Percentiles rank a stretch among this genome's conserved stretches.
These are phyloP conservation scores for Iberis pinnata DNA, from an alignment of 345 rosid species.

Conservation along the genomic window DNA sequence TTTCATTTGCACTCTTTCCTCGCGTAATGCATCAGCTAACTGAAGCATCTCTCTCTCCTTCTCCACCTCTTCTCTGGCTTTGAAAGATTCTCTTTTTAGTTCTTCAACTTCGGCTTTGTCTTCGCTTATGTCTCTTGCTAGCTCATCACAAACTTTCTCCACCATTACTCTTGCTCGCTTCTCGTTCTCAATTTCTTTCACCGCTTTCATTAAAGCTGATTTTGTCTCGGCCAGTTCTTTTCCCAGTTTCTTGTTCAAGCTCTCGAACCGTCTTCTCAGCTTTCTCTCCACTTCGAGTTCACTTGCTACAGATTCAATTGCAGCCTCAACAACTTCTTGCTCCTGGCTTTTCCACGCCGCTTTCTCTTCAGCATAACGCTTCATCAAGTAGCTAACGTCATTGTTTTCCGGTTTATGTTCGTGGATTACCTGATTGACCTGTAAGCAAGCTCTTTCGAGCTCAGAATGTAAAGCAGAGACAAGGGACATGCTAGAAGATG, in stretches of 20 bases:
- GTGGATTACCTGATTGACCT: constrained; percentile 76
- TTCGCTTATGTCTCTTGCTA: constrained; percentile 56
- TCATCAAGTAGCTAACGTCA: constrained; percentile 73
- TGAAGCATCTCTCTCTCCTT: constrained; percentile 81
- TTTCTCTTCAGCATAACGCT: constrained; percentile 89
- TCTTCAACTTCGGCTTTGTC: constrained; percentile 65
- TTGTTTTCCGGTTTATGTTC: constrained; percentile 70
- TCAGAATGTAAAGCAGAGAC: constrained; percentile 94
- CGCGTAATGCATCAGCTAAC: constrained; percentile 58
- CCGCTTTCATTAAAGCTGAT: constrained; percentile 52
- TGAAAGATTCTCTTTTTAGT: constrained; percentile 53
- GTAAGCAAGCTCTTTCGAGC: constrained; percentile 89
- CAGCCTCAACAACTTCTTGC: constrained; percentile 81
- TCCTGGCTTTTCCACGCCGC: constrained; percentile 87
- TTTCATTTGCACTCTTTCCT: constrained; percentile 72
- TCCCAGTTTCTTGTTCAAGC: constrained; percentile 93
- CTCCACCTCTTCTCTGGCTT: constrained; percentile 62
- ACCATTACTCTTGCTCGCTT: constrained; percentile 69
- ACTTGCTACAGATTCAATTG: constrained; percentile 81
- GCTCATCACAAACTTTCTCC: constrained; percentile 78
- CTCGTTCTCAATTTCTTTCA: constrained; percentile 79
- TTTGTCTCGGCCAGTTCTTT: constrained; percentile 74
- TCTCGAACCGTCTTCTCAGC: constrained; percentile 69
- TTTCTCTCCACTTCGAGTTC: constrained; percentile 88
- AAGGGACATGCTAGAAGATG: constrained; percentile 87